Conservation (phyloP, 2,329 filamentous ascomycete genomes). For the Alternaria metachromatica region DNA sequence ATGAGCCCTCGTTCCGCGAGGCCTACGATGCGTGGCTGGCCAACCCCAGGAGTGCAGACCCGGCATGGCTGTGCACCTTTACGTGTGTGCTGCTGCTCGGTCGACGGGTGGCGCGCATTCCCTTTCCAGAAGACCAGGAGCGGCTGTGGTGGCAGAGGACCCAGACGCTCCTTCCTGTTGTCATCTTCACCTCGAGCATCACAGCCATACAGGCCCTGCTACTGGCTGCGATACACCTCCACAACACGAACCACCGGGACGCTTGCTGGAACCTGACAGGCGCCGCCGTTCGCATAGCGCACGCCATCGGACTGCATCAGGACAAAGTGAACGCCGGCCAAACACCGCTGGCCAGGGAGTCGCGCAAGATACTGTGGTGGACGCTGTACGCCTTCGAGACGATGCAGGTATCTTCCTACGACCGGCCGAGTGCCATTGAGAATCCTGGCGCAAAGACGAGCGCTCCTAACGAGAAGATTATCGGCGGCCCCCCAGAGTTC, state of each 20-base stretch:
- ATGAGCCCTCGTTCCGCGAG: slow-evolving; percentile 53
- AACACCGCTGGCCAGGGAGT: slow-evolving; percentile 49
- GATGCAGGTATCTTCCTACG: slow-evolving; percentile 54
- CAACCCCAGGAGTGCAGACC: slow-evolving; percentile 43
- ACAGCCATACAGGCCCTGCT: slow-evolving; percentile 52
- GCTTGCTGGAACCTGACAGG: slow-evolving; percentile 55
- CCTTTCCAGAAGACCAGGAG: slow-evolving; percentile 48
- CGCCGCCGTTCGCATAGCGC: slow-evolving; percentile 53
- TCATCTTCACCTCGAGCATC: slow-evolving; percentile 53
- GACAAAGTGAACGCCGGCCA: slow-evolving; percentile 47
- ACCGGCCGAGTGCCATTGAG: slow-evolving; percentile 54
- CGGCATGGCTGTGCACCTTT: slow-evolving; percentile 52
- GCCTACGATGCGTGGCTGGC: slow-evolving; percentile 48
- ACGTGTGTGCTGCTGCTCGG: slow-evolving; percentile 52
- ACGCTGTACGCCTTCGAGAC: slow-evolving; percentile 57
- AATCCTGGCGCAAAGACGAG: slow-evolving; percentile 44
- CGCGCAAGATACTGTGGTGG: slow-evolving; percentile 63
- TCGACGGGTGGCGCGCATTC: slow-evolving; percentile 43
- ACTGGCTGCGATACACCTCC: slow-evolving; percentile 53
- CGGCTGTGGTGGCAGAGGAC: slow-evolving; percentile 52
- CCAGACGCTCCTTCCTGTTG: slow-evolving; percentile 50
- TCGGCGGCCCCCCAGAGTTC: slow-evolving; percentile 49
- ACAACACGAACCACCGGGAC: slow-evolving; percentile 55
- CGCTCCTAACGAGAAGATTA: slow-evolving; percentile 46
- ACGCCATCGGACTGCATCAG: slow-evolving; percentile 54